phyloP scores from a whole-genome alignment of 345 rosid genomes.

The Lagerstroemia speciosa region DNA sequence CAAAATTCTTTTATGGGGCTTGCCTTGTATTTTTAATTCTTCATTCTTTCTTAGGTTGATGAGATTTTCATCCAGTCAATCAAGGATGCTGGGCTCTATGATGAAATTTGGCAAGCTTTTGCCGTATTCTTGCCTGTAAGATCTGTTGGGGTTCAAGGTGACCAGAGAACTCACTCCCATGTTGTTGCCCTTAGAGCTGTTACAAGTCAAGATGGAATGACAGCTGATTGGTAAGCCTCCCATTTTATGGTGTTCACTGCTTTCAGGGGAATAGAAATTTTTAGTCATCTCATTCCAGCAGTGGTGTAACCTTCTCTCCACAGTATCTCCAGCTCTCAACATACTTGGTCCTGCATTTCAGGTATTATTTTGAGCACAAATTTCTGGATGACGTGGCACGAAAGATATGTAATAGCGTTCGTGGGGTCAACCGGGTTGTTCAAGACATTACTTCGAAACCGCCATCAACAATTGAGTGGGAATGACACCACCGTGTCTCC shows the following conservation, averaged over 20 bases:
- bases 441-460: conserved; percentile 98
- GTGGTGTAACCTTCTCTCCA: not conserved
- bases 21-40: not conserved
- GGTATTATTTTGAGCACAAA: conserved; percentile 91
- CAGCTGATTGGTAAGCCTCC: conserved; percentile 81
- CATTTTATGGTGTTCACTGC: not conserved
- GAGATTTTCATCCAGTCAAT: conserved; percentile 96
- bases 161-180: conserved; percentile 97
- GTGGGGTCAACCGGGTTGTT: conserved; percentile 93
- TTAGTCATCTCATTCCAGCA: not conserved
- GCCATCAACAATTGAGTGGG: conserved; percentile 98
- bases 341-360: conserved; percentile 16
- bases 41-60: conserved; percentile 50
- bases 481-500: conserved; percentile 26
- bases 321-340: not conserved
- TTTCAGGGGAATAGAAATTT: not conserved
- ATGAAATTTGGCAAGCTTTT: conserved; percentile 97
- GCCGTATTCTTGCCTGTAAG: conserved; percentile 93
- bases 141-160: conserved; percentile 98
- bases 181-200: conserved; percentile 99
- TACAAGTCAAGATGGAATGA: conserved; percentile 99
- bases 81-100: conserved; percentile 91
- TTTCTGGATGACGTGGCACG: conserved; percentile 81
- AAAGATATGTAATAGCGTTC: conserved; percentile 86
- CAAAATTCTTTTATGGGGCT: not conserved